Conservation (phyloP, 2,329 filamentous ascomycete genomes). For the Phaeomoniella chlamydospora region DNA sequence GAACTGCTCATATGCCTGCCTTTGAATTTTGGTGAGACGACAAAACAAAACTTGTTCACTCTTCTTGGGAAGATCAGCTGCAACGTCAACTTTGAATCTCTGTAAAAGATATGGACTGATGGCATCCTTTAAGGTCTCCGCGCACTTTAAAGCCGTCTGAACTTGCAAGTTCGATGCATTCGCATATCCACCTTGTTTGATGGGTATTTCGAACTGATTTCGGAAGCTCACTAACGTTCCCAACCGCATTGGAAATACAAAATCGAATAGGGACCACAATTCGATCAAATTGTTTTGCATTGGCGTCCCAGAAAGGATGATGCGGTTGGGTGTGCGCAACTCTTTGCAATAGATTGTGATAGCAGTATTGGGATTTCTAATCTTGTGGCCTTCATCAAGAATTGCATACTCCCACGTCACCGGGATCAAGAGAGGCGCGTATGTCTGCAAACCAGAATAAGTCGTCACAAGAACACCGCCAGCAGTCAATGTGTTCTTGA, state of each 20-base stretch:
- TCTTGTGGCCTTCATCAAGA: constrained; percentile 94
- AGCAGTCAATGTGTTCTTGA: constrained; percentile 65
- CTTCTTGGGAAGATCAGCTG: constrained; percentile 85
- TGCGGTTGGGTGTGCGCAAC: constrained; percentile 71
- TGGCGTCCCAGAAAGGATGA: constrained; percentile 90
- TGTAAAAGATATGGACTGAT: constrained; percentile 90
- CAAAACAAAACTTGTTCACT: constrained; percentile 94
- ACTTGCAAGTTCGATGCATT: constrained; percentile 91
- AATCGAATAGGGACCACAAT: constrained; percentile 95
- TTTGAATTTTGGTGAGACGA: constrained; percentile 69
- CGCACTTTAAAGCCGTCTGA: constrained; percentile 86
- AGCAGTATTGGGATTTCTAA: constrained; percentile 86
- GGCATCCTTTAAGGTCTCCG: constrained; percentile 82
- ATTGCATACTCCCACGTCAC: constrained; percentile 89
- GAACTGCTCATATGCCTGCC: constrained; percentile 67
- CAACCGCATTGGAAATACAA: constrained; percentile 89
- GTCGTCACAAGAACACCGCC: constrained; percentile 93
- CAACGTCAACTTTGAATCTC: constrained; percentile 84
- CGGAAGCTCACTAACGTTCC: constrained; percentile 85
- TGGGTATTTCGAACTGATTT: constrained; percentile 84
- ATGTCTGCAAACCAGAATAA: constrained; percentile 89
- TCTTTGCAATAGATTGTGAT: constrained; percentile 96
- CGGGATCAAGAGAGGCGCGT: constrained; percentile 65
- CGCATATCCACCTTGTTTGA: constrained; percentile 83
- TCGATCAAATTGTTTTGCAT: constrained; percentile 96